A percentile compares a stretch with the other conserved stretches of the same genome.
phyloP scores from a whole-genome alignment of 495 filamentous ascomycete species.

The Aspergillus heteromorphus region DNA sequence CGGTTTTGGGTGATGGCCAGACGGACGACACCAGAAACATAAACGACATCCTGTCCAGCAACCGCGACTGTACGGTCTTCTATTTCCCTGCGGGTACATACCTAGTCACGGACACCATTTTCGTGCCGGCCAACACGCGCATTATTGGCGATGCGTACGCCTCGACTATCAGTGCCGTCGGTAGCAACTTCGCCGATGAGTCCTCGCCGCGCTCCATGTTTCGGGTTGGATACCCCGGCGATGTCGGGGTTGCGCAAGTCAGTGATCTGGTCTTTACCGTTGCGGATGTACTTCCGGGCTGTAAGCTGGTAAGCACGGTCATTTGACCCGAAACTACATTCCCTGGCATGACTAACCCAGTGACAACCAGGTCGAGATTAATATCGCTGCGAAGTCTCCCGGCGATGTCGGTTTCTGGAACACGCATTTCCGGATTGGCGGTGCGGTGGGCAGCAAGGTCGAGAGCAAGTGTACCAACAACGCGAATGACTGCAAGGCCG shows the following conservation, averaged over 20 bases:
- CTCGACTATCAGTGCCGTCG: slow-evolving; percentile 38
- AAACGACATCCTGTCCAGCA: slow-evolving; percentile 43
- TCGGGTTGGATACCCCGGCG: slow-evolving; percentile 46
- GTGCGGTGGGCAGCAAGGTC: slow-evolving; percentile 41
- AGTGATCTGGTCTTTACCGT: slow-evolving; percentile 49
- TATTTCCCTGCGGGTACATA: slow-evolving; percentile 58
- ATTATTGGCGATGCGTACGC: slow-evolving; percentile 48
- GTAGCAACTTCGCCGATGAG: slow-evolving; percentile 44
- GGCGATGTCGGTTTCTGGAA: slow-evolving; percentile 58
- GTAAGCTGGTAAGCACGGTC: slow-evolving; percentile 28
- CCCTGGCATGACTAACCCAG: not conserved
- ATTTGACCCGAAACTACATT: not conserved
- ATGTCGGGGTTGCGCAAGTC: slow-evolving; percentile 50
- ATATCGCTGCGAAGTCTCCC: slow-evolving; percentile 42
- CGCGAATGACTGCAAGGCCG: slow-evolving; percentile 43
- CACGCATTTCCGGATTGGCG: slow-evolving; percentile 48
- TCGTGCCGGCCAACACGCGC: slow-evolving; percentile 42
- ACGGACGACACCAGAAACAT: slow-evolving; percentile 41
- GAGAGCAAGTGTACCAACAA: slow-evolving; percentile 32
- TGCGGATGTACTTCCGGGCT: slow-evolving; percentile 42
- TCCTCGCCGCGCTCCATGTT: slow-evolving; percentile 45
- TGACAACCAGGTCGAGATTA: slow-evolving; percentile 35
- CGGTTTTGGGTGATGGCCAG: slow-evolving; percentile 31
- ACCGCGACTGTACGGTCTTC: slow-evolving; percentile 38
- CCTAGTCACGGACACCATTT: slow-evolving; percentile 50